A percentile compares a stretch with the other conserved stretches of the same genome.
phyloP scores from a whole-genome alignment of 768 basidiomycete genomes.

The Boletus eberwhitei region DNA sequence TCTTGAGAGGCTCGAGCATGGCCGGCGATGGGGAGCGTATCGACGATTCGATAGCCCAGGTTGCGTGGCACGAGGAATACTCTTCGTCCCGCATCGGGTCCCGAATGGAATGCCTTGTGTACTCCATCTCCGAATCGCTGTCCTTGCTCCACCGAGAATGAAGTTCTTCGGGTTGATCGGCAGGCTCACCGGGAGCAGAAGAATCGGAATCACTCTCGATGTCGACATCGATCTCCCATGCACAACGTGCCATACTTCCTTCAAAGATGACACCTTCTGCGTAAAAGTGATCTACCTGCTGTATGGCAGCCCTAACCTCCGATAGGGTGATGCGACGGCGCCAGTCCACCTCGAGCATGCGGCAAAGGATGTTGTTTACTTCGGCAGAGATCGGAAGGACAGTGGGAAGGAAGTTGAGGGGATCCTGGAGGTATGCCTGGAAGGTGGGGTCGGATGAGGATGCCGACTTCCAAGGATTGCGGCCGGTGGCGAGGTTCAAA shows the following conservation, averaged over 20 bases:
- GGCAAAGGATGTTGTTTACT: conserved; percentile 69
- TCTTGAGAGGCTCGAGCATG: conserved; percentile 35
- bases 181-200: conserved; percentile 43
- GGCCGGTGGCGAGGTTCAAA: conserved; percentile 89
- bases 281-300: conserved; percentile 62
- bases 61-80: conserved; percentile 47
- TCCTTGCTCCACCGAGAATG: conserved; percentile 62
- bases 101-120: conserved; percentile 26
- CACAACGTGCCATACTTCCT: conserved; percentile 73
- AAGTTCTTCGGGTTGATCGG: conserved; percentile 37
- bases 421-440: conserved; percentile 78
- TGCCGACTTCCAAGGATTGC: conserved; percentile 96
- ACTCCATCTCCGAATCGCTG: conserved; percentile 36
- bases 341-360: conserved; percentile 73
- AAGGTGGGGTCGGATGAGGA: conserved; percentile 82
- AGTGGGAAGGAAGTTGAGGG: conserved; percentile 73
- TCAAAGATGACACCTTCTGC: conserved; percentile 74
- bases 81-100: conserved; percentile 34
- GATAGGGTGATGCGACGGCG: conserved; percentile 44
- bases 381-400: conserved; percentile 79
- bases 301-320: conserved; percentile 52
- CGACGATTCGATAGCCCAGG: conserved; percentile 53
- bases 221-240: conserved; percentile 73
- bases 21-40: conserved; percentile 43
- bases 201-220: conserved; percentile 61